A percentile compares a stretch with the other conserved stretches of the same genome.
Evolutionary conservation across 345 rosid genomes (phyloP).

Genomic region (Chamaenerion angustifolium): DNA sequence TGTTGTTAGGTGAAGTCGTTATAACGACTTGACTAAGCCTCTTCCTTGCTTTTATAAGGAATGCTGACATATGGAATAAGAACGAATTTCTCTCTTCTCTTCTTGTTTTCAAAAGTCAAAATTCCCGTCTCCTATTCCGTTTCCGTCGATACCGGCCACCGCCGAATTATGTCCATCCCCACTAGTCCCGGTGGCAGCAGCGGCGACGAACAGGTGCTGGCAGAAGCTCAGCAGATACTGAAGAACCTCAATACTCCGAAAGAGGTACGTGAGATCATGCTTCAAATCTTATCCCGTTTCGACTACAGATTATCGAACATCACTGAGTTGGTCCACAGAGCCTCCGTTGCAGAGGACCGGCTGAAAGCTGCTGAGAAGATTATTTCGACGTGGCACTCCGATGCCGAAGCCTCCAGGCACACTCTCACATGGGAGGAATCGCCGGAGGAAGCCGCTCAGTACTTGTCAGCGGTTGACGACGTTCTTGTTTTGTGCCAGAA

Average conservation of each 20-base stretch:
- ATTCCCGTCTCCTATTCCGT: no score
- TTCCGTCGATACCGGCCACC: no score
- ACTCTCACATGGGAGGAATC: constrained; percentile 52
- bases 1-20: no score
- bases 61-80: no score
- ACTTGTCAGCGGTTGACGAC: constrained; percentile 64
- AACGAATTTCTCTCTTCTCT: no score
- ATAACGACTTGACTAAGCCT: no score
- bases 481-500: constrained; percentile 41
- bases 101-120: no score
- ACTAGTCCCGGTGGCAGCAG: constrained; percentile 5
- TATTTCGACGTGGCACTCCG: constrained; percentile 47
- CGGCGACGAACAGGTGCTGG: constrained; percentile 64
- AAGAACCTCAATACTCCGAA: constrained; percentile 81
- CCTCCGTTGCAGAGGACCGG: constrained; percentile 22
- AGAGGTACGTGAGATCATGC: constrained; percentile 90
- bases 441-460: constrained; percentile 53
- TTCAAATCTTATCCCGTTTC: constrained; percentile 80
- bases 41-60: no score
- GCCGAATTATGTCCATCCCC: neutral
- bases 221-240: constrained; percentile 94
- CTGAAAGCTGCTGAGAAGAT: constrained; percentile 58
- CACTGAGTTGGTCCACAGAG: constrained; percentile 42
- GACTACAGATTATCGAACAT: constrained; percentile 87
- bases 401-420: constrained; percentile 10